Percentiles rank a stretch among this genome's conserved stretches.
phyloP scores from a whole-genome alignment of 2,329 filamentous ascomycete species.

The Beauveria australis region DNA sequence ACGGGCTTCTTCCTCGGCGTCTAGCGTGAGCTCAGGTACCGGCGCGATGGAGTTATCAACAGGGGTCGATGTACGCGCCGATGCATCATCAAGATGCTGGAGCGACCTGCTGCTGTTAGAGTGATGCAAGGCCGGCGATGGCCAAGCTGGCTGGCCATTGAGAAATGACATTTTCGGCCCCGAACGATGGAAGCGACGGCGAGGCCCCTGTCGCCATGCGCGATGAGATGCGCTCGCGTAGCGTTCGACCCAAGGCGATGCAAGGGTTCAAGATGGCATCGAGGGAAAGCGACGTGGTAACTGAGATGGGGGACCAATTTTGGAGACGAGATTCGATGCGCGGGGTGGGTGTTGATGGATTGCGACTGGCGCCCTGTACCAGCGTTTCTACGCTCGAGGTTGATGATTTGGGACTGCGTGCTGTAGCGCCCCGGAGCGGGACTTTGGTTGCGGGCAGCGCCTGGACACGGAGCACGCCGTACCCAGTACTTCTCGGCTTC shows the following conservation, averaged over 20 bases:
- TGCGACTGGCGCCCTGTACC: conserved; percentile 39
- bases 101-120: conserved; percentile 41
- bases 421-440: conserved; percentile 9
- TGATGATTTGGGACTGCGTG: conserved; percentile 33
- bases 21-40: conserved; percentile 53
- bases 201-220: conserved; percentile 48
- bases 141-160: conserved; percentile 60
- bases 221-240: conserved; percentile 43
- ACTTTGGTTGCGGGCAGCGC: conserved; percentile 8
- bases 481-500: conserved; percentile 1
- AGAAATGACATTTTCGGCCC: conserved; percentile 56
- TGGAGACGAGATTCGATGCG: conserved; percentile 30
- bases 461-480: conserved; percentile 1
- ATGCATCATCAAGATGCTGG: conserved; percentile 54
- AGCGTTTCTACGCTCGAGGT: conserved; percentile 49
- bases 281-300: conserved; percentile 42
- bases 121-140: conserved; percentile 45
- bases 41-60: conserved; percentile 39
- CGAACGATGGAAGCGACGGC: conserved; percentile 40
- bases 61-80: conserved; percentile 42
- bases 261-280: conserved; percentile 40
- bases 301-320: conserved; percentile 39
- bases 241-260: conserved; percentile 38
- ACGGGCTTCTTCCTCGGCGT: conserved; percentile 60
- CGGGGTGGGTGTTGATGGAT: conserved; percentile 44